These are phyloP conservation scores for Claviceps arundinis DNA, from an alignment of 2,329 filamentous ascomycete genomes.

Conservation along the genomic window DNA sequence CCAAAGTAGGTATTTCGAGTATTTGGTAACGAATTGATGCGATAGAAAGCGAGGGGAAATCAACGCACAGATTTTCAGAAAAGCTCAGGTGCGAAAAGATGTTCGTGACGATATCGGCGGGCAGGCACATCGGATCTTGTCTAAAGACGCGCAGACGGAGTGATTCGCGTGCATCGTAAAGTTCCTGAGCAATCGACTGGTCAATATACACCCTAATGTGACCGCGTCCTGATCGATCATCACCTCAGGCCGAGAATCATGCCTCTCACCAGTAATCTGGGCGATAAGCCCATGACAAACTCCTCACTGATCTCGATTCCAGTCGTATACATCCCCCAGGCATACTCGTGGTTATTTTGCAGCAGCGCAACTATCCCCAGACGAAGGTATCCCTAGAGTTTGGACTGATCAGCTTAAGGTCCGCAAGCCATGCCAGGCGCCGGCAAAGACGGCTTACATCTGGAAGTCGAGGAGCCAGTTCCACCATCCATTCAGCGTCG, in stretches of 20 bases:
- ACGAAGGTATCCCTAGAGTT: constrained; percentile 26
- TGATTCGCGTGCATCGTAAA: constrained; percentile 20
- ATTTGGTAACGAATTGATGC: not conserved
- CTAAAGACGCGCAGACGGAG: constrained; percentile 15
- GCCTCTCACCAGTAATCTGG: constrained; percentile 21
- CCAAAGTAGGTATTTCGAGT: not conserved
- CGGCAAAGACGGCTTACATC: constrained; percentile 18
- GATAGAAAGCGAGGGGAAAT: not conserved
- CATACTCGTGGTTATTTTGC: constrained; percentile 23
- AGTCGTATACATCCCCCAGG: constrained; percentile 26
- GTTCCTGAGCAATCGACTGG: constrained; percentile 8
- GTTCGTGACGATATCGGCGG: constrained; percentile 22
- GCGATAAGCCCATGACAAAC: constrained; percentile 14
- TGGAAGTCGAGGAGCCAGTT: constrained; percentile 26
- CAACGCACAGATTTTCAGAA: constrained; percentile 16
- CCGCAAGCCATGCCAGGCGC: no score
- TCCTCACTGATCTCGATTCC: constrained; percentile 22
- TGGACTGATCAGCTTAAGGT: not conserved
- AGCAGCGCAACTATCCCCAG: constrained; percentile 26
- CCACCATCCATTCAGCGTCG: constrained; percentile 31
- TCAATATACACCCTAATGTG: not conserved
- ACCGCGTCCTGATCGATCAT: not conserved
- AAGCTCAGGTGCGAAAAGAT: constrained; percentile 14
- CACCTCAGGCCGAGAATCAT: not conserved
- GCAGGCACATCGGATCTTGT: constrained; percentile 15